phyloP scores from a whole-genome alignment of 352 stramenopile species.

The Halophytophthora polymorphica region DNA sequence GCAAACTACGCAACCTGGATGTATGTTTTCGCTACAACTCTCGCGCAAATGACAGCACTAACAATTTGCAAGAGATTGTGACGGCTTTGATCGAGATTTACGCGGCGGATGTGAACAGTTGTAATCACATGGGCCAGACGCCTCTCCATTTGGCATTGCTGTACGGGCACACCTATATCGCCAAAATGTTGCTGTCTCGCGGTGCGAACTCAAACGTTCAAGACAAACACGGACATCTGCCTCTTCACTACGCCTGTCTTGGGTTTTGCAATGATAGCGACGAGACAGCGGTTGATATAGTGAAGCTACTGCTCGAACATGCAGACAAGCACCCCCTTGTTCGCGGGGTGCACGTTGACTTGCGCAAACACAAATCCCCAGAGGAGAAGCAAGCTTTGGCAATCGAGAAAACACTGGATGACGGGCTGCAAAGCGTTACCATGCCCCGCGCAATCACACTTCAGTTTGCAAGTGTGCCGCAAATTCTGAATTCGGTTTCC shows the following conservation, averaged over 20 bases:
- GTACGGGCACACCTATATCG: slow-evolving; percentile 47
- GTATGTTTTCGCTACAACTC: slow-evolving; percentile 66
- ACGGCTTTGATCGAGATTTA: slow-evolving; percentile 31
- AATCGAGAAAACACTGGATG: slow-evolving; percentile 58
- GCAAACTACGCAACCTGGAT: slow-evolving; percentile 46
- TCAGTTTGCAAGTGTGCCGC: slow-evolving; percentile 27
- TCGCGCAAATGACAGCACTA: slow-evolving; percentile 13
- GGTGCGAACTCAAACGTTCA: slow-evolving; percentile 61
- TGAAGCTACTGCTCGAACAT: slow-evolving; percentile 30
- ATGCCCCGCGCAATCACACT: slow-evolving; percentile 31
- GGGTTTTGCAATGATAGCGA: slow-evolving; percentile 44
- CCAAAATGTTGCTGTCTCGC: slow-evolving; percentile 33
- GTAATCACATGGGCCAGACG: slow-evolving; percentile 62
- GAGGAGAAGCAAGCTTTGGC: slow-evolving; percentile 45
- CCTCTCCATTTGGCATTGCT: slow-evolving; percentile 64
- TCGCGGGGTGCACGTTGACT: slow-evolving; percentile 35
- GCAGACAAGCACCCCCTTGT: slow-evolving; percentile 21
- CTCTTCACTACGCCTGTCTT: slow-evolving; percentile 69
- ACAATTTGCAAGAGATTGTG: slow-evolving; percentile 21
- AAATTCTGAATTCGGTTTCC: slow-evolving; percentile 31
- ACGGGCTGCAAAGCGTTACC: slow-evolving; percentile 31
- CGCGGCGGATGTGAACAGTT: slow-evolving; percentile 45
- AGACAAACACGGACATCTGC: slow-evolving; percentile 48
- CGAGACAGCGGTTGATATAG: slow-evolving; percentile 23
- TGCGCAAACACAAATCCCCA: slow-evolving; percentile 53